Conservation (phyloP, 2,329 filamentous ascomycete genomes). For the Fusarium xyrophilum region DNA sequence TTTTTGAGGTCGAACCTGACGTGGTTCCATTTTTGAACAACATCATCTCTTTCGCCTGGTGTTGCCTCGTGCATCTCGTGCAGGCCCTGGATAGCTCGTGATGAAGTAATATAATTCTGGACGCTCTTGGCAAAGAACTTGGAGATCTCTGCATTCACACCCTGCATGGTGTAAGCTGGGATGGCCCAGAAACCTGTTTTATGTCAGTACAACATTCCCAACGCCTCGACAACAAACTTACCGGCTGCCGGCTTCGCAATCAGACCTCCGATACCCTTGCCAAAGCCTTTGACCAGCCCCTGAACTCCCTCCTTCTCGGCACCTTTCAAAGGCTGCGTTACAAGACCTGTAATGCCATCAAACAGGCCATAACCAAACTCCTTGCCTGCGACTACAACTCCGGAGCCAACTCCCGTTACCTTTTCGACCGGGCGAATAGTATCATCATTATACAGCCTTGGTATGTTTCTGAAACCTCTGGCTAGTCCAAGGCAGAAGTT, state of each 20-base stretch:
- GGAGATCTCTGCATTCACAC: slow-evolving; percentile 78
- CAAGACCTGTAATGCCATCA: slow-evolving; percentile 80
- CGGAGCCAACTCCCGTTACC: slow-evolving; percentile 78
- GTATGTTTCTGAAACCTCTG: slow-evolving; percentile 87
- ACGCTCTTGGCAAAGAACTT: slow-evolving; percentile 74
- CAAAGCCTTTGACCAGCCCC: slow-evolving; percentile 80
- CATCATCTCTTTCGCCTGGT: slow-evolving; percentile 66
- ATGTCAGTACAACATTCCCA: neutral
- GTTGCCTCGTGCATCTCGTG: slow-evolving; percentile 66
- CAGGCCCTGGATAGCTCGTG: slow-evolving; percentile 76
- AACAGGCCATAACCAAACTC: slow-evolving; percentile 80
- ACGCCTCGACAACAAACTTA: slow-evolving; percentile 46
- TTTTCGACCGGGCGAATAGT: slow-evolving; percentile 80
- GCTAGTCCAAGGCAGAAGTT: slow-evolving; percentile 84
- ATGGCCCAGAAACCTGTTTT: slow-evolving; percentile 66
- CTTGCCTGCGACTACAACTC: slow-evolving; percentile 78
- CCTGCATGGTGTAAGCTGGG: slow-evolving; percentile 83
- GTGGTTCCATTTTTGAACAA: slow-evolving; percentile 70
- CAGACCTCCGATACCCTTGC: slow-evolving; percentile 82
- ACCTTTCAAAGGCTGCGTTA: slow-evolving; percentile 76
- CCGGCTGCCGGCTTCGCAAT: slow-evolving; percentile 83
- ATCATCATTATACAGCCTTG: slow-evolving; percentile 83
- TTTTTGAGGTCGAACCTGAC: slow-evolving; percentile 66
- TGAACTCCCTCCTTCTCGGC: slow-evolving; percentile 55
- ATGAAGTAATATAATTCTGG: slow-evolving; percentile 80